A percentile compares a stretch with the other conserved stretches of the same genome.
Conservation (phyloP, 176 grass and related monocot genomes). For the Musa troglodytarum region DNA sequence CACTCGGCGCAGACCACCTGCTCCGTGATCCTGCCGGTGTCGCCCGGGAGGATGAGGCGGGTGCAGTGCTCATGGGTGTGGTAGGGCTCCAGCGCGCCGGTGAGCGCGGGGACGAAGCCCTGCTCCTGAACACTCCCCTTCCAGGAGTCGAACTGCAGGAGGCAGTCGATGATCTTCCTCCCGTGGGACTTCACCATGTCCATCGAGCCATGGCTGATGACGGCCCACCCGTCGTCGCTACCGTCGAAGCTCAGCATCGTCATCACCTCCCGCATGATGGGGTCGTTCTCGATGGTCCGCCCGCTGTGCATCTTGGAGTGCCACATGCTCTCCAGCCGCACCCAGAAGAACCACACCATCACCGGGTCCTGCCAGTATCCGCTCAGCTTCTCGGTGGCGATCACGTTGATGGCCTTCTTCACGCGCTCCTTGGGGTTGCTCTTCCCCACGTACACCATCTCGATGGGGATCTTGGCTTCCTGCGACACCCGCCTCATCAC, state of each 20-base stretch:
- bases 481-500: constrained; percentile 10
- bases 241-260: constrained; percentile 39
- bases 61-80: constrained; percentile 33
- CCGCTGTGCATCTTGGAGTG: constrained; percentile 41
- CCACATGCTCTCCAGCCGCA: constrained; percentile 43
- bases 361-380: constrained; percentile 29
- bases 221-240: constrained; percentile 25
- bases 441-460: constrained; percentile 49
- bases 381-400: constrained; percentile 31
- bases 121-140: constrained; percentile 9
- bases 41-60: constrained; percentile 28
- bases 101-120: constrained; percentile 31
- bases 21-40: constrained; percentile 27
- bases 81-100: constrained; percentile 13
- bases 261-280: constrained; percentile 36
- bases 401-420: constrained; percentile 8
- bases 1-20: constrained; percentile 35
- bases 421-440: constrained; percentile 34
- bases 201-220: constrained; percentile 21
- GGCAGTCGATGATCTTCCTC: constrained; percentile 24
- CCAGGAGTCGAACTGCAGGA: constrained; percentile 25
- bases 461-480: constrained; percentile 16
- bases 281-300: constrained; percentile 28
- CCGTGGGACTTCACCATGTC: constrained; percentile 25
- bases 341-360: constrained; percentile 53